These are phyloP conservation scores for Fusarium sp. DNA, from an alignment of 2,329 filamentous ascomycete genomes.

Conservation along the genomic window DNA sequence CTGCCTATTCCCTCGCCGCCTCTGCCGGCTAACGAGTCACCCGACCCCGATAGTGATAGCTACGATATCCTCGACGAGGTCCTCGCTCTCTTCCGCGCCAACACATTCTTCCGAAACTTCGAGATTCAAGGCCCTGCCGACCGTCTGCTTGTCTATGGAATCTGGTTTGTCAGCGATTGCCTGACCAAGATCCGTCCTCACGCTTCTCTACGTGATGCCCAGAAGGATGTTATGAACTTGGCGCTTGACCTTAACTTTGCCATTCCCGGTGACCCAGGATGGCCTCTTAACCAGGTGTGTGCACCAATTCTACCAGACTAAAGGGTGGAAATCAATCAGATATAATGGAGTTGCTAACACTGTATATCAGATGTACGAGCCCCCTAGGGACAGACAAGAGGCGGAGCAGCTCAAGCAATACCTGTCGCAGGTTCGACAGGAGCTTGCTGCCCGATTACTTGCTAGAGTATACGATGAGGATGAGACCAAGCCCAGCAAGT, in stretches of 20 bases:
- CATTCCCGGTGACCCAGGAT: slow-evolving; percentile 91
- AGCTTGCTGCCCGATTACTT: slow-evolving; percentile 84
- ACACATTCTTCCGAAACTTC: slow-evolving; percentile 99
- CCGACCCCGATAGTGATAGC: slow-evolving; percentile 87
- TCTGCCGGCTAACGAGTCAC: slow-evolving; percentile 71
- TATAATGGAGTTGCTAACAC: slow-evolving; percentile 12
- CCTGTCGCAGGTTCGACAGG: slow-evolving; percentile 91
- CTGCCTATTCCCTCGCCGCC: slow-evolving; percentile 71
- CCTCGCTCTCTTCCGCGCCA: slow-evolving; percentile 91
- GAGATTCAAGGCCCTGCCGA: slow-evolving; percentile 98
- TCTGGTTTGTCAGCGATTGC: slow-evolving; percentile 92
- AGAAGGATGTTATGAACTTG: slow-evolving; percentile 85
- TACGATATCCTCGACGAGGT: slow-evolving; percentile 98
- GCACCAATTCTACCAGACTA: background rate
- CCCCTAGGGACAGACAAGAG: slow-evolving; percentile 86
- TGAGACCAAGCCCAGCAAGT: slow-evolving; percentile 80
- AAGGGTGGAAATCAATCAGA: background rate
- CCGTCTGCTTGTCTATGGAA: slow-evolving; percentile 94
- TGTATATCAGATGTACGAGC: slow-evolving; percentile 79
- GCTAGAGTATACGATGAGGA: slow-evolving; percentile 87
- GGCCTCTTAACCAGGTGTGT: slow-evolving; percentile 87
- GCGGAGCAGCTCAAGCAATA: slow-evolving; percentile 91
- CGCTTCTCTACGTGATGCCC: slow-evolving; percentile 69
- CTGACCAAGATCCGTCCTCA: slow-evolving; percentile 85
- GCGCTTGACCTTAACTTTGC: slow-evolving; percentile 95